Conservation (phyloP, 2,329 filamentous ascomycete species). For the Aspergillus floridensis region DNA sequence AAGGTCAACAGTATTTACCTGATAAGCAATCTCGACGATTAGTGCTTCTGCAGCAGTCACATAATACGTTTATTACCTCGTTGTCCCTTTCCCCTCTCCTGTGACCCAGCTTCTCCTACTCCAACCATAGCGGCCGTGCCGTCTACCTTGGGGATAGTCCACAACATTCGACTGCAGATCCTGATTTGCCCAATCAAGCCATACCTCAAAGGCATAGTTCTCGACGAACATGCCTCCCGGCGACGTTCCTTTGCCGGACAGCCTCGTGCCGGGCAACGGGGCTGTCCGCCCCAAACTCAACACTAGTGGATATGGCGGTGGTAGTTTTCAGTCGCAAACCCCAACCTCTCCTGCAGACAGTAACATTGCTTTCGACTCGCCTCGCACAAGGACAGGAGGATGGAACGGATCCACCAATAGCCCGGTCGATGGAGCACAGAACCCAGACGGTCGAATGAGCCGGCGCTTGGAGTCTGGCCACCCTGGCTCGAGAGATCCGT, state of each 20-base stretch:
- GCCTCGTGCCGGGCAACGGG: conserved; percentile 44
- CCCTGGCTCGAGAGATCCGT: conserved; percentile 21
- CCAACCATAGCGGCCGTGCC: conserved; percentile 9
- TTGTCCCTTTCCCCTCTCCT: conserved; percentile 1
- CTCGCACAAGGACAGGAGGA: conserved; percentile 30
- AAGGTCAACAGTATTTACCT: background rate
- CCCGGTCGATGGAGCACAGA: conserved; percentile 25
- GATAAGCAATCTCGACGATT: background rate
- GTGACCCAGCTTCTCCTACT: conserved; percentile 3
- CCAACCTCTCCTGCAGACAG: conserved; percentile 42
- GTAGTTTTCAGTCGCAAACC: conserved; percentile 36
- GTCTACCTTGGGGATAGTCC: background rate
- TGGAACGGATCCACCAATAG: conserved; percentile 21
- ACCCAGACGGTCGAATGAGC: conserved; percentile 30
- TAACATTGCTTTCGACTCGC: conserved; percentile 35
- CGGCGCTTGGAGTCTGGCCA: conserved; percentile 31
- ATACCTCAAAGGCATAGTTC: conserved; percentile 16
- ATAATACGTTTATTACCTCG: conserved; percentile 2
- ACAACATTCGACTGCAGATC: background rate
- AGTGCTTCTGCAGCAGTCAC: background rate
- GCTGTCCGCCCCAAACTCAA: conserved; percentile 38
- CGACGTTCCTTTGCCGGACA: conserved; percentile 41
- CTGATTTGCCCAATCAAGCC: background rate
- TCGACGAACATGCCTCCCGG: conserved; percentile 41
- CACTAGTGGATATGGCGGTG: conserved; percentile 35